Evolutionary conservation across 257 asterid species (phyloP).

Genomic region (Petunia axillaris): DNA sequence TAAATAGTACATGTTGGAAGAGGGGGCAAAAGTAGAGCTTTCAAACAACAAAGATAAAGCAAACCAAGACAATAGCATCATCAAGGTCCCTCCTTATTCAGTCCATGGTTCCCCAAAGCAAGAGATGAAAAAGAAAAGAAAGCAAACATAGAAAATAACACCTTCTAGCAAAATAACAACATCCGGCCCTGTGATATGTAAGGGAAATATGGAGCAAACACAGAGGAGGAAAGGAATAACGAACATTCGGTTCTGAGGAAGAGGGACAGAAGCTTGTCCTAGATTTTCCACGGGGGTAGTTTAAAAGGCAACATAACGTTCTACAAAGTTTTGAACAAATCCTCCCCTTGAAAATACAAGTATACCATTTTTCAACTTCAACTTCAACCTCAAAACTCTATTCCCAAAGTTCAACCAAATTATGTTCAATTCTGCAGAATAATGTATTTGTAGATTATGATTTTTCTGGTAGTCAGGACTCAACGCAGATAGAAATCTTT

Average conservation of each 20-base stretch:
- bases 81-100: background rate
- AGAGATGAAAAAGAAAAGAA: background rate
- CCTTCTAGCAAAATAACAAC: background rate
- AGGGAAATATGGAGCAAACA: background rate
- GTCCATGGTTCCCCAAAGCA: background rate
- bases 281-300: background rate
- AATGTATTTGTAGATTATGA: background rate
- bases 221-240: background rate
- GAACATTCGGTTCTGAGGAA: background rate
- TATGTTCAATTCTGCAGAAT: background rate
- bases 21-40: background rate
- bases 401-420: no score
- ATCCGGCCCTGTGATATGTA: background rate
- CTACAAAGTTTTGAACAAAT: background rate
- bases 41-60: background rate
- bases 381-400: no score
- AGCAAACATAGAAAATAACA: background rate
- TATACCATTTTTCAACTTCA: no score
- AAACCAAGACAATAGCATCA: background rate
- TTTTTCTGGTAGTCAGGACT: background rate
- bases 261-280: background rate
- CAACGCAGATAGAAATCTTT: background rate
- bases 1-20: background rate
- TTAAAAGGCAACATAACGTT: background rate
- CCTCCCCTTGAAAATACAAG: background rate